phyloP scores from a whole-genome alignment of 2,329 filamentous ascomycete species.

The Botrytis squamosa region DNA sequence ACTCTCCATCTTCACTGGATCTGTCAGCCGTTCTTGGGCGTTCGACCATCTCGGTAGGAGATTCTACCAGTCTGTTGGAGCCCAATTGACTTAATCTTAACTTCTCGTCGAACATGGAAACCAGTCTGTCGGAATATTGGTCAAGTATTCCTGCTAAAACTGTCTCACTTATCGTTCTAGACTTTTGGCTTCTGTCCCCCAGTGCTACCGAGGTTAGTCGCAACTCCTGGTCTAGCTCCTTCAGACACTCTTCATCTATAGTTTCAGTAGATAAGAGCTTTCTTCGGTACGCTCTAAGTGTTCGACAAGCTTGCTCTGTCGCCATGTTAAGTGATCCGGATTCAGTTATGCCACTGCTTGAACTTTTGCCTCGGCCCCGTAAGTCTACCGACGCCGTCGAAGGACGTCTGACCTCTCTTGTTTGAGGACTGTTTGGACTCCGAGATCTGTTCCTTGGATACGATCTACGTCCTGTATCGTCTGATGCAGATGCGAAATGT shows the following conservation, averaged over 20 bases:
- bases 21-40: constrained; percentile 32
- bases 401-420: constrained; percentile 46
- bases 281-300: constrained; percentile 61
- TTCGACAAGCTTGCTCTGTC: constrained; percentile 63
- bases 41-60: constrained; percentile 22
- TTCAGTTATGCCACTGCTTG: constrained; percentile 43
- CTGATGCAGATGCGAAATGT: constrained; percentile 35
- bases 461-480: constrained; percentile 31
- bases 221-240: constrained; percentile 63
- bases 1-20: constrained; percentile 15
- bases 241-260: constrained; percentile 57
- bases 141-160: constrained; percentile 65
- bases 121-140: constrained; percentile 71
- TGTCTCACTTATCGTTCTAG: constrained; percentile 54
- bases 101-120: constrained; percentile 71
- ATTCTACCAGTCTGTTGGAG: constrained; percentile 23
- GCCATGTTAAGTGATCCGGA: constrained; percentile 60
- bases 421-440: constrained; percentile 32
- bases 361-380: constrained; percentile 51
- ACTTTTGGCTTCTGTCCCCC: constrained; percentile 38
- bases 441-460: constrained; percentile 34
- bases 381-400: constrained; percentile 52
- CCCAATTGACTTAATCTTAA: constrained; percentile 48
- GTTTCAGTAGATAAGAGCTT: constrained; percentile 57
- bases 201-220: constrained; percentile 61